Percentiles rank a stretch among this genome's conserved stretches.
These are phyloP conservation scores for Backusella liffmaniae DNA, from an alignment of 192 early-diverging fungal species.

Conservation along the genomic window DNA sequence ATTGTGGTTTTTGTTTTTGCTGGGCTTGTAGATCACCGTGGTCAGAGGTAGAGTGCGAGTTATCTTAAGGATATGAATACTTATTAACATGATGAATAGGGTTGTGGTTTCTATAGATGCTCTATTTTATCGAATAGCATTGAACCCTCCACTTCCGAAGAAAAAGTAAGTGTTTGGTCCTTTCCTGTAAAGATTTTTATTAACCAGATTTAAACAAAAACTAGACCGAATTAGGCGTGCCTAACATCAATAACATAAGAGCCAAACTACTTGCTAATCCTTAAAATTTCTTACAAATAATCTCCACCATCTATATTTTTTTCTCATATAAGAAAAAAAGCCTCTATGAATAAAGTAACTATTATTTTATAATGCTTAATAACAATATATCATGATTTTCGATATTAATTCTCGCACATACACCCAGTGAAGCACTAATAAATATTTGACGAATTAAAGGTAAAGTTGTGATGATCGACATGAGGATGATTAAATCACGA, in stretches of 20 bases:
- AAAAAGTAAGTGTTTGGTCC: not conserved
- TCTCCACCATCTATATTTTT: not conserved
- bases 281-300: not conserved
- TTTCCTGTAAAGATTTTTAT: not conserved
- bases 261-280: not conserved
- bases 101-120: conserved; percentile 58
- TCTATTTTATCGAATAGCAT: not conserved
- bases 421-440: not conserved
- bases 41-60: conserved; percentile 39
- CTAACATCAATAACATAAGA: conserved; percentile 40
- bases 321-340: not conserved
- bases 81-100: conserved; percentile 5
- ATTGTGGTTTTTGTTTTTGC: conserved; percentile 64
- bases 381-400: not conserved
- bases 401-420: not conserved
- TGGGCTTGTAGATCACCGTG: conserved; percentile 60
- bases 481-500: not conserved
- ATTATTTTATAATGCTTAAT: not conserved
- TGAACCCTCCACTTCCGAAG: not conserved
- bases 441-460: not conserved
- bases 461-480: not conserved
- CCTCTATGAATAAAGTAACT: not conserved
- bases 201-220: not conserved
- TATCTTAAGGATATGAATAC: not conserved
- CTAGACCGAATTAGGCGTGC: conserved; percentile 62